phyloP scores from a whole-genome alignment of 2,329 filamentous ascomycete genomes.

The Claviceps capensis region DNA sequence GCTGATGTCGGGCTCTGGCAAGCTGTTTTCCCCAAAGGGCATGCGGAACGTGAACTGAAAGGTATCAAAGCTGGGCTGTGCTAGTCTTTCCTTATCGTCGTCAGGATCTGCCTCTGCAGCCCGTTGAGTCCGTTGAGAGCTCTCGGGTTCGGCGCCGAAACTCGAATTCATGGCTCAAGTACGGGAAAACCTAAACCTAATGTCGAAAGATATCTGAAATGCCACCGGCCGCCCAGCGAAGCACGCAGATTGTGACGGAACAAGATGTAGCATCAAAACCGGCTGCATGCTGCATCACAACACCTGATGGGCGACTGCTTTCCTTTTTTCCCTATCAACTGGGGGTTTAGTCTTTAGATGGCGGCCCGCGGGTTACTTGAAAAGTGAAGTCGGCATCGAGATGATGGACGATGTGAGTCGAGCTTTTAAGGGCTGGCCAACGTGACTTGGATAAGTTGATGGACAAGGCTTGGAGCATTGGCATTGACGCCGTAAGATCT shows the following conservation, averaged over 20 bases:
- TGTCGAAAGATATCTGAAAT: no score
- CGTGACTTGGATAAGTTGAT: not conserved
- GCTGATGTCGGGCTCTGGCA: constrained; percentile 20
- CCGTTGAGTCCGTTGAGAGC: not conserved
- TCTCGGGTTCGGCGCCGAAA: not conserved
- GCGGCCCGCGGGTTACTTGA: not conserved
- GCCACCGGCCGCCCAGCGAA: not conserved
- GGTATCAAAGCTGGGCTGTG: not conserved
- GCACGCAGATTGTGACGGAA: not conserved
- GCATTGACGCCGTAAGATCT: not conserved
- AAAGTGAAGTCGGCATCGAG: not conserved
- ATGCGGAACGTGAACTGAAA: constrained; percentile 22
- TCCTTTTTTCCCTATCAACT: not conserved
- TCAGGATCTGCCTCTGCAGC: not conserved
- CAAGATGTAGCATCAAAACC: not conserved
- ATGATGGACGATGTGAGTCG: not conserved
- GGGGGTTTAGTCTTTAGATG: not conserved
- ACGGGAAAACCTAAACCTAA: not conserved
- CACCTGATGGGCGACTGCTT: not conserved
- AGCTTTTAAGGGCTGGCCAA: no score
- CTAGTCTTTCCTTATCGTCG: not conserved
- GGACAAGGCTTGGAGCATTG: not conserved
- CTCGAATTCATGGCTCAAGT: not conserved
- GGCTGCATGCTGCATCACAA: not conserved
- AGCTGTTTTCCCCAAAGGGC: constrained; percentile 15